Evolutionary conservation across 1,139 yeast species (phyloP), one percentile per base, ranked within the genome.

Genomic region (Citeromyces hawaiiensis): DNA sequence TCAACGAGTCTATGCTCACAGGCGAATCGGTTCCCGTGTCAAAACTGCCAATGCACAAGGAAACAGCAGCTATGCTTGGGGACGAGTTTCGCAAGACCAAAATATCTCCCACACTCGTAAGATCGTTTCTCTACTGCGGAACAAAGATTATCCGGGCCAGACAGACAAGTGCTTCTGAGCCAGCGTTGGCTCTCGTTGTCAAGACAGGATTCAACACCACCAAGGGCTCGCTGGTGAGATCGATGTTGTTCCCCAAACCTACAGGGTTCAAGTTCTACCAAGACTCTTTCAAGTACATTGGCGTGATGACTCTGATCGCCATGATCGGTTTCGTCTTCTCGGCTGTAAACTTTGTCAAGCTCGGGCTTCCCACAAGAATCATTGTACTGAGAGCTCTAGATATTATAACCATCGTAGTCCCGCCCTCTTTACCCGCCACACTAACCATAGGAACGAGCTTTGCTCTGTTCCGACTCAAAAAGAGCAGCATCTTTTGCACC

Each of bases 11-110:
- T 9, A 88, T 88, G 94, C 69, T 88, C 27, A 91, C 97, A 0
- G 99, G 99, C 34, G 99, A 91, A 56, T 86, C 96, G 43, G 97
- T 91, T 1, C 98, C 99, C 0, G 95, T 91, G 2, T 74, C 96
- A 0, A 91, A 91, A 55, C 47, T 66, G 4, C 70, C 82, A 3
- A 87, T 94, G 2, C 63, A 71, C 0, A 71, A 70, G 21, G 86
- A 76, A 15, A 70, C 79, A 0, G 70, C 86, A 36, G 62, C 63
- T 25, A 64, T 64, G 14, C 58, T 86, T 35, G 67, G 72, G 16
- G 65, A 64, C 37, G 79, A 72, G 50, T 72, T 74, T 49, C 59
- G 59, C 36, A 62, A 64, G 37, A 61, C 75, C 4, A 72, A 69
- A 45, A 72, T 83, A n/a, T 72, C 87, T 4, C 71, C 81, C 16